phyloP scores from a whole-genome alignment of 257 asterid genomes.

The Jacaranda mimosifolia region DNA sequence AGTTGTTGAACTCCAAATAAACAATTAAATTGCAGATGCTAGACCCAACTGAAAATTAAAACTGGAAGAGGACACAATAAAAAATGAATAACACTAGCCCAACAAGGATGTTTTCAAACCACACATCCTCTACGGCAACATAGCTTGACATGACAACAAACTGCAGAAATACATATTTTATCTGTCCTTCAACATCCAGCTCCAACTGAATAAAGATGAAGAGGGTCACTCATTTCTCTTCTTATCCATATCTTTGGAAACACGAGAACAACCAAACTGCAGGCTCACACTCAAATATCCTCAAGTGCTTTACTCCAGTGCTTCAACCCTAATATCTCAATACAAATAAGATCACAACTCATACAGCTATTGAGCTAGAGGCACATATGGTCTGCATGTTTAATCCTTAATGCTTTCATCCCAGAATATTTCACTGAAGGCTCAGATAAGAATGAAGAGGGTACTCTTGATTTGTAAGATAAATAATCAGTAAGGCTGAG shows the following conservation, averaged over 20 bases:
- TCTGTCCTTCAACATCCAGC: constrained; percentile 24
- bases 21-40: constrained; percentile 25
- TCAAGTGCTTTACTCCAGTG: not conserved
- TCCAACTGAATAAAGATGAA: constrained; percentile 16
- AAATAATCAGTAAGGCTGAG: constrained; percentile 18
- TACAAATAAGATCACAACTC: constrained; percentile 18
- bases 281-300: constrained; percentile 13
- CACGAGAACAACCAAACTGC: constrained; percentile 20
- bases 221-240: constrained; percentile 18
- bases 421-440: not conserved
- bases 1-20: constrained; percentile 23
- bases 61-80: constrained; percentile 16
- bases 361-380: constrained; percentile 21
- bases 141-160: constrained; percentile 8
- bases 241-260: constrained; percentile 12
- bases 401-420: not conserved
- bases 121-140: not conserved
- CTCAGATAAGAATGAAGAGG: not conserved
- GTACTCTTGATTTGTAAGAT: constrained; percentile 4
- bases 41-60: constrained; percentile 24
- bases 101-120: constrained; percentile 16
- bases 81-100: constrained; percentile 15
- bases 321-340: constrained; percentile 1
- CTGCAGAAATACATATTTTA: constrained; percentile 9
- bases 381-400: constrained; percentile 18